Evolutionary conservation across 2,329 filamentous ascomycete species (phyloP).

Genomic region (Dothiorella sarmentorum): DNA sequence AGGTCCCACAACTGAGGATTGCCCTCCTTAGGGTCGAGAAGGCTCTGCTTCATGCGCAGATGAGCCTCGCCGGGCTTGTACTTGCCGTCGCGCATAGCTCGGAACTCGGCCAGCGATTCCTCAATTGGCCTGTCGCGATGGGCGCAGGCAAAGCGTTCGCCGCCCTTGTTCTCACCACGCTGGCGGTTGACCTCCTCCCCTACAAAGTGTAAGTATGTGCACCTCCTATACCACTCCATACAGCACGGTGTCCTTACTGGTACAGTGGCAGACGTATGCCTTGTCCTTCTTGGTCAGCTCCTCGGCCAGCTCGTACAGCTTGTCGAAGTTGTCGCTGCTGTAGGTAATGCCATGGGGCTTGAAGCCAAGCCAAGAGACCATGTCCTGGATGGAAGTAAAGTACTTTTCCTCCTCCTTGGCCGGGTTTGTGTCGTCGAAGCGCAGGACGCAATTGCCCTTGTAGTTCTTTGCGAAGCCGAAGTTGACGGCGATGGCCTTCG

Average conservation of each 20-base stretch:
- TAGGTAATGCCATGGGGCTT: conserved; percentile 76
- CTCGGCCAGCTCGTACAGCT: conserved; percentile 83
- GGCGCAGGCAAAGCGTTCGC: conserved; percentile 71
- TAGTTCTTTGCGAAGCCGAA: conserved; percentile 90
- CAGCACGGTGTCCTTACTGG: conserved; percentile 41
- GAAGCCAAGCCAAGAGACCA: conserved; percentile 83
- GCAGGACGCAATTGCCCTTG: conserved; percentile 70
- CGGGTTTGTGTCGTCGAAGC: conserved; percentile 95
- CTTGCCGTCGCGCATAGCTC: conserved; percentile 86
- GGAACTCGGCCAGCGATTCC: conserved; percentile 76
- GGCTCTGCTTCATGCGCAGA: conserved; percentile 88
- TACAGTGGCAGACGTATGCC: conserved; percentile 84
- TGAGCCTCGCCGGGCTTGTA: conserved; percentile 82
- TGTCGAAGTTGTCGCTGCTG: conserved; percentile 85
- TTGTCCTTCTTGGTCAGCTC: conserved; percentile 69
- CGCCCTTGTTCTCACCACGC: conserved; percentile 66
- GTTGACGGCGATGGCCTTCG: conserved; percentile 93
- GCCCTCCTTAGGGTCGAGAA: conserved; percentile 58
- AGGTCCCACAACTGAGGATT: conserved; percentile 98
- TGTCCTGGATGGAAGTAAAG: conserved; percentile 84
- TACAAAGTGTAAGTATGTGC: conserved; percentile 29
- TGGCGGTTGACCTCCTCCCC: conserved; percentile 82
- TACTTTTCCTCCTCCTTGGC: conserved; percentile 89
- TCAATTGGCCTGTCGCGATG: conserved; percentile 74
- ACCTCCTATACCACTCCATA: not conserved